Conservation (phyloP, 139 green algal genomes). For the Astrephomene gubernaculifera region DNA sequence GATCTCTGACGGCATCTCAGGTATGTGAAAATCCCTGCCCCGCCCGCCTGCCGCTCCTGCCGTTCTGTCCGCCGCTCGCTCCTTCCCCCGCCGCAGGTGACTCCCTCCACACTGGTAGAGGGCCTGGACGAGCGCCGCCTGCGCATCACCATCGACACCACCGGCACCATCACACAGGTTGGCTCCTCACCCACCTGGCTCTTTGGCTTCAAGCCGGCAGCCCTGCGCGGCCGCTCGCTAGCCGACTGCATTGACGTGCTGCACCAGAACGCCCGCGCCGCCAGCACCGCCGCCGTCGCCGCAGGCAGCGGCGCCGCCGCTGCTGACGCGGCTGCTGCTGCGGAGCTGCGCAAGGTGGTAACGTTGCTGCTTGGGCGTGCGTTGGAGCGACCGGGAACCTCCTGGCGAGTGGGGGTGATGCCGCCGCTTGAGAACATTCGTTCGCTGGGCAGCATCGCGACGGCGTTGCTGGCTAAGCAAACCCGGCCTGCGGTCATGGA, state of each 20-base stretch:
- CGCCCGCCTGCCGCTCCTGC: not conserved
- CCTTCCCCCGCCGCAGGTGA: not conserved
- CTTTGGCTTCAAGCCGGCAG: conserved; percentile 58
- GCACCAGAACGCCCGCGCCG: not conserved
- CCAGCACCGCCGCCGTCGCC: not conserved
- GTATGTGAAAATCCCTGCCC: no score
- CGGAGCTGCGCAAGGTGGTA: conserved; percentile 13
- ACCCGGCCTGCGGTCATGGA: conserved; percentile 47
- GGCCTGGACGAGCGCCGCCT: conserved; percentile 57
- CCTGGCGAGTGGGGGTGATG: conserved; percentile 40
- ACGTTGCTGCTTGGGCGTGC: conserved; percentile 10
- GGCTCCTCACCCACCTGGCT: conserved; percentile 36
- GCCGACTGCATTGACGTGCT: conserved; percentile 44
- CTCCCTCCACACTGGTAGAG: conserved; percentile 10
- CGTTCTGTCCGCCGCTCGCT: not conserved
- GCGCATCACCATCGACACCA: conserved; percentile 48
- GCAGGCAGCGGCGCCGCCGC: not conserved
- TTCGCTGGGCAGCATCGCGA: conserved; percentile 23
- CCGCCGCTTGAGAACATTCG: conserved; percentile 31
- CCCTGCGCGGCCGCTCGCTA: conserved; percentile 47
- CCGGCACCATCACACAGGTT: conserved; percentile 45
- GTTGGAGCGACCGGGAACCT: conserved; percentile 22
- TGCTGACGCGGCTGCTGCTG: not conserved
- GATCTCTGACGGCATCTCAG: no score
- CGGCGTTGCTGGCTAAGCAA: conserved; percentile 32